Percentiles rank a stretch among this genome's conserved stretches.
Evolutionary conservation across 805 yeast species (phyloP).

Genomic region (Ascoidea asiatica): DNA sequence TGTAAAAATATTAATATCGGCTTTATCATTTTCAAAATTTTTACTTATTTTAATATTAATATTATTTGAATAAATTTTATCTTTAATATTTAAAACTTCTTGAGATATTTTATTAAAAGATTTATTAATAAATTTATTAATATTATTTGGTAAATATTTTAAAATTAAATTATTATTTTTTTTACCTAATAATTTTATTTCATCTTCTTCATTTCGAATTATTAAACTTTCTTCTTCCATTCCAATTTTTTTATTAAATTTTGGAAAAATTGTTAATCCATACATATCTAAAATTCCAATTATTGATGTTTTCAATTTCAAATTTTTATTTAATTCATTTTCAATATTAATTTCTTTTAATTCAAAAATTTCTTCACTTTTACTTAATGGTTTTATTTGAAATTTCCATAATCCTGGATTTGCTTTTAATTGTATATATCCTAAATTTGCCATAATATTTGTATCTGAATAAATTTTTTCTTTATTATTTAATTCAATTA

Average conservation of each 20-base stretch:
- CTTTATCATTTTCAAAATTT: constrained; percentile 18
- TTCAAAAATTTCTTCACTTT: constrained; percentile 27
- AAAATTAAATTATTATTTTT: neutral
- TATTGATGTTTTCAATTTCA: neutral
- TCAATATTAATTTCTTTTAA: constrained; percentile 21
- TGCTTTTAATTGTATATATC: constrained; percentile 70
- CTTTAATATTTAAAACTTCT: neutral
- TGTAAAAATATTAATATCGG: constrained; percentile 67
- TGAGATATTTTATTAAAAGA: neutral
- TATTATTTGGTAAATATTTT: neutral
- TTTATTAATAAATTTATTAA: neutral
- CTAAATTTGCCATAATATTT: constrained; percentile 63
- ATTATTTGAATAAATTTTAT: neutral
- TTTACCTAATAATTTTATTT: neutral
- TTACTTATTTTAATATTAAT: neutral
- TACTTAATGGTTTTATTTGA: constrained; percentile 25
- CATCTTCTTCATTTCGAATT: constrained; percentile 7
- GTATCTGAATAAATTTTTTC: constrained; percentile 42
- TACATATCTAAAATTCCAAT: constrained; percentile 28
- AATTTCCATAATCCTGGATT: constrained; percentile 60
- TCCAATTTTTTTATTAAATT: constrained; percentile 28
- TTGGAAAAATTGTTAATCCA: constrained; percentile 33
- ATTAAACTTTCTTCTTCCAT: constrained; percentile 16
- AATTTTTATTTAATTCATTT: neutral
- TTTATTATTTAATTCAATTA: constrained; percentile 7